These are phyloP conservation scores for Rubroboletus satanas DNA, from an alignment of 768 basidiomycete genomes.

Conservation along the genomic window DNA sequence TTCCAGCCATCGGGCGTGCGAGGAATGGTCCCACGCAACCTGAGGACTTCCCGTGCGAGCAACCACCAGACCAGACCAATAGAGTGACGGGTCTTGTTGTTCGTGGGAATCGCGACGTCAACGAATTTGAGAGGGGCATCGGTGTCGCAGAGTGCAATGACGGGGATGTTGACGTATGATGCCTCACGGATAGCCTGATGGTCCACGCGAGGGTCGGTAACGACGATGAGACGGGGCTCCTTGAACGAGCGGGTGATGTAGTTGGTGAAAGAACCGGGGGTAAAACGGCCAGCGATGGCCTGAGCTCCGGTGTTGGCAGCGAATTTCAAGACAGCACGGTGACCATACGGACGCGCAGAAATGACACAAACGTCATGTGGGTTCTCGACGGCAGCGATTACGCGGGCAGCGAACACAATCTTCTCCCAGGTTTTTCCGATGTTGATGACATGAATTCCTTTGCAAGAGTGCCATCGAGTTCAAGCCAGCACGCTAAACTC, in stretches of 20 bases:
- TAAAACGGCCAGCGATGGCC: slow-evolving; percentile 98
- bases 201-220: slow-evolving; percentile 98
- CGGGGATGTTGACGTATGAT: slow-evolving; percentile 99
- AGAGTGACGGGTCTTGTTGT: slow-evolving; percentile 98
- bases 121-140: slow-evolving; percentile 97
- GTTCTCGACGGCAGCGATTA: slow-evolving; percentile 97
- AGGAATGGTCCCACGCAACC: slow-evolving; percentile 90
- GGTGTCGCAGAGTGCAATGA: slow-evolving; percentile 98
- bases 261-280: slow-evolving; percentile 98
- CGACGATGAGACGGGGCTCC: slow-evolving; percentile 97
- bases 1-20: slow-evolving; percentile 92
- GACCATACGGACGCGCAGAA: slow-evolving; percentile 97
- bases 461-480: slow-evolving; percentile 4
- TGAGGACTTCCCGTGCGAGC: slow-evolving; percentile 94
- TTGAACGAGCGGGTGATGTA: slow-evolving; percentile 99
- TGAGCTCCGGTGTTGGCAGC: slow-evolving; percentile 97
- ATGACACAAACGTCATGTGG: slow-evolving; percentile 98
- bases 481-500: slow-evolving; percentile 7
- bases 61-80: slow-evolving; percentile 98
- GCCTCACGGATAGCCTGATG: slow-evolving; percentile 99
- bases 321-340: slow-evolving; percentile 98
- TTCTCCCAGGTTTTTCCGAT: slow-evolving; percentile 99
- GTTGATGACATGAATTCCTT: slow-evolving; percentile 96
- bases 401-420: slow-evolving; percentile 94
- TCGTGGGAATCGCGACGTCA: slow-evolving; percentile 97